Conservation (phyloP, 768 basidiomycete genomes). For the Boletus vermiculosoides region DNA sequence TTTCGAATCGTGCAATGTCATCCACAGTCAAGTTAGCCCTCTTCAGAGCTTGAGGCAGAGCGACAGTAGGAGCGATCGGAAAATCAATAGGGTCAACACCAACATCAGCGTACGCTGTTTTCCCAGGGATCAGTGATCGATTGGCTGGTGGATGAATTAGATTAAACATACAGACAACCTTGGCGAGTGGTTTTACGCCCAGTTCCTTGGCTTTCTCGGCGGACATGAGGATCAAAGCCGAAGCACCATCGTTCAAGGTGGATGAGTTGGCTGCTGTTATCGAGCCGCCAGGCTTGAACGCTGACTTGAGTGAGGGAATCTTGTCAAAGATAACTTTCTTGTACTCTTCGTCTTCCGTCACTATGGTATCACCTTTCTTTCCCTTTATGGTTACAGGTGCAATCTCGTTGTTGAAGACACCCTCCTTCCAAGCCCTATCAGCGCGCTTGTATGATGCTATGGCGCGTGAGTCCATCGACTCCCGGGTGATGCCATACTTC, state of each 20-base stretch:
- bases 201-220: conserved; percentile 90
- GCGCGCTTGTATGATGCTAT: conserved; percentile 95
- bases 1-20: conserved; percentile 90
- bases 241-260: conserved; percentile 93
- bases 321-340: conserved; percentile 96
- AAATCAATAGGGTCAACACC: conserved; percentile 98
- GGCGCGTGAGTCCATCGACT: conserved; percentile 86
- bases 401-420: conserved; percentile 83
- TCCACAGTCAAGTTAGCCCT: conserved; percentile 78
- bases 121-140: conserved; percentile 4
- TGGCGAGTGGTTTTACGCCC: conserved; percentile 90
- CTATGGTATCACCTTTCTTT: conserved; percentile 88
- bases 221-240: conserved; percentile 92
- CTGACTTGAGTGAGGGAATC: conserved; percentile 81
- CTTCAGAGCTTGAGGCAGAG: conserved; percentile 84
- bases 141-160: background rate
- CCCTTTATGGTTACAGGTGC: conserved; percentile 88
- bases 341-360: conserved; percentile 97
- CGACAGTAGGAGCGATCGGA: conserved; percentile 90
- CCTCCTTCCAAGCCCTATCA: conserved; percentile 84
- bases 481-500: conserved; percentile 80
- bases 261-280: conserved; percentile 98
- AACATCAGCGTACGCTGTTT: conserved; percentile 89
- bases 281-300: conserved; percentile 84
- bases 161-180: conserved; percentile 76